A percentile compares a stretch with the other conserved stretches of the same genome.
Evolutionary conservation across 768 basidiomycete species (phyloP).

Genomic region (Lentinula edodes): DNA sequence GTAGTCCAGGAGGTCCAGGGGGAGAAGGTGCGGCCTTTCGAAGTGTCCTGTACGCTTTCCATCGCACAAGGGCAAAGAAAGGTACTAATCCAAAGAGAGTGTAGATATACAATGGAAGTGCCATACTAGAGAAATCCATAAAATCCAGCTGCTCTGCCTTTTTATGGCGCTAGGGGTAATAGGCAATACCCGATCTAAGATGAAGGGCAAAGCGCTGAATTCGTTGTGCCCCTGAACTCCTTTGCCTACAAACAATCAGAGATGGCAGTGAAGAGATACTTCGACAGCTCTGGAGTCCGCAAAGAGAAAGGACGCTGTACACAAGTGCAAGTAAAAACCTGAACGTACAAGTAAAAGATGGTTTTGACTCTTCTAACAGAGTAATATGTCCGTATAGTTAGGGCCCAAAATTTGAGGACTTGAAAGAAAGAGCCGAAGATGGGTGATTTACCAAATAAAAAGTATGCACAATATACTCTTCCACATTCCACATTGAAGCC

Average conservation of each 20-base stretch:
- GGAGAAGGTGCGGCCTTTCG: not conserved
- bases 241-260: not conserved
- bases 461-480: not conserved
- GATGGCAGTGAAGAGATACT: too few species aligned
- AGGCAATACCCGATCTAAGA: not conserved
- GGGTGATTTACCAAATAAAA: not conserved
- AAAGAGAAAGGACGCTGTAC: too few species aligned
- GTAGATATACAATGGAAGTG: not conserved
- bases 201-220: not conserved
- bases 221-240: not conserved
- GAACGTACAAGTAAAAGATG: too few species aligned
- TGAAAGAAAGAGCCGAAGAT: not conserved
- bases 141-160: not conserved
- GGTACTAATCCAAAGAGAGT: not conserved
- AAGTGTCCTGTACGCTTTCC: not conserved
- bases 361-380: too few species aligned
- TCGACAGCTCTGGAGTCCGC: too few species aligned
- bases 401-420: not conserved
- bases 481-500: not conserved
- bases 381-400: too few species aligned
- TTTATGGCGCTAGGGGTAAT: not conserved
- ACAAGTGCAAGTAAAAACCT: too few species aligned
- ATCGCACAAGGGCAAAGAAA: not conserved
- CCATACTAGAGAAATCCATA: not conserved
- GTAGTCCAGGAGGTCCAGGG: constrained; percentile 18